phyloP scores from a whole-genome alignment of 805 yeast genomes.

The Zygosaccharomyces gambellarensis region DNA sequence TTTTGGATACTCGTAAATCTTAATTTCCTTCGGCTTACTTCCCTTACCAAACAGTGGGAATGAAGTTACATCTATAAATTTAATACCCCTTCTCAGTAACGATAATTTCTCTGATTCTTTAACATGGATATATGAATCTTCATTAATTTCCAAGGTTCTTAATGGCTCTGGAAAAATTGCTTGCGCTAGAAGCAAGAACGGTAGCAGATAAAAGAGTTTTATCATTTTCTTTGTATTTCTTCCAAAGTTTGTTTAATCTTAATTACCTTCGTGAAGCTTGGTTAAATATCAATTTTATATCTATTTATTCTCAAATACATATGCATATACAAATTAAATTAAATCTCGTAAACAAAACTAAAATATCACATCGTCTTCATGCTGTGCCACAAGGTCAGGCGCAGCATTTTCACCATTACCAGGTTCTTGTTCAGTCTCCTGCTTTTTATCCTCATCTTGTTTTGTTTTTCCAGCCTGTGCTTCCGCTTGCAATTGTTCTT shows the following conservation, averaged over 20 bases:
- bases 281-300: not conserved
- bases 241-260: not conserved
- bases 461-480: slow-evolving; percentile 11
- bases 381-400: slow-evolving; percentile 35
- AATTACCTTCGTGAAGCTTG: not conserved
- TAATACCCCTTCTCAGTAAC: slow-evolving; percentile 44
- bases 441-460: slow-evolving; percentile 18
- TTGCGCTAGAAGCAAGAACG: not conserved
- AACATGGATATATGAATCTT: slow-evolving; percentile 27
- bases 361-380: slow-evolving; percentile 46
- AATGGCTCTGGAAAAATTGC: slow-evolving; percentile 14
- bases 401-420: slow-evolving; percentile 14
- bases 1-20: slow-evolving; percentile 48
- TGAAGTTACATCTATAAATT: slow-evolving; percentile 60
- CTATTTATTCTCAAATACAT: not conserved
- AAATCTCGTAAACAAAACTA: slow-evolving; percentile 14
- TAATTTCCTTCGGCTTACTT: slow-evolving; percentile 19
- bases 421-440: slow-evolving; percentile 18
- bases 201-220: not conserved
- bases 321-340: not conserved
- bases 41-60: slow-evolving; percentile 21
- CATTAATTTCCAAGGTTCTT: slow-evolving; percentile 25
- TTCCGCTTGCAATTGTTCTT: slow-evolving; percentile 25
- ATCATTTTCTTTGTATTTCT: not conserved
- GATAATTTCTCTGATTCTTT: slow-evolving; percentile 42